These are phyloP conservation scores for Clavispora phyllophila DNA, from an alignment of 805 yeast genomes.

Conservation along the genomic window DNA sequence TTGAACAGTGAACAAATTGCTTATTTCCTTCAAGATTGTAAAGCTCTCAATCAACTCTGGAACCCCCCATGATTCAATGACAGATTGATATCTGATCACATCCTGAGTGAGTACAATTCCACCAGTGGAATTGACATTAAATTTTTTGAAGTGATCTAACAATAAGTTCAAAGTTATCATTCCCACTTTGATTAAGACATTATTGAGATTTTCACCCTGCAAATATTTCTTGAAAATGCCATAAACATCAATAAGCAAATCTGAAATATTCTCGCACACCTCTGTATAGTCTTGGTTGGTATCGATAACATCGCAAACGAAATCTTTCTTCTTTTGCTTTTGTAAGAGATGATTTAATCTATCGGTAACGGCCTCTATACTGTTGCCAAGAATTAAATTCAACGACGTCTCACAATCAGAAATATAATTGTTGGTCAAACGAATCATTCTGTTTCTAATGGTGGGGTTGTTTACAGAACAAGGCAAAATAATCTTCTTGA, in stretches of 20 bases:
- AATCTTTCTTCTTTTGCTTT: conserved; percentile 75
- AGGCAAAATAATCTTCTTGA: conserved; percentile 72
- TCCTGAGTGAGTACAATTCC: conserved; percentile 81
- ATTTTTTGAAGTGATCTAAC: conserved; percentile 69
- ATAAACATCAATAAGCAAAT: conserved; percentile 43
- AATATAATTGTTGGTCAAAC: conserved; percentile 56
- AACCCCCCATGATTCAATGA: conserved; percentile 63
- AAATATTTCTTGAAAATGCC: conserved; percentile 34
- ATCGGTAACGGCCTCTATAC: conserved; percentile 47
- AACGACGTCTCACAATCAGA: conserved; percentile 59
- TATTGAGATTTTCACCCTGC: conserved; percentile 40
- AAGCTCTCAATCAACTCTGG: conserved; percentile 57
- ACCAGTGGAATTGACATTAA: conserved; percentile 73
- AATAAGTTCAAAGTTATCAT: conserved; percentile 51
- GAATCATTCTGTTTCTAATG: conserved; percentile 54
- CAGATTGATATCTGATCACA: conserved; percentile 67
- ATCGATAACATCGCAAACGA: conserved; percentile 36
- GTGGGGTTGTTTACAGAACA: conserved; percentile 58
- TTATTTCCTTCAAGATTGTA: conserved; percentile 71
- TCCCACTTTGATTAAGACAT: conserved; percentile 55
- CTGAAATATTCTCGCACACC: conserved; percentile 61
- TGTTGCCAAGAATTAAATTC: conserved; percentile 57
- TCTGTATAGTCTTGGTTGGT: conserved; percentile 56
- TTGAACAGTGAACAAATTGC: conserved; percentile 80
- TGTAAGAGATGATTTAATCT: conserved; percentile 45